Percentiles rank a stretch among this genome's conserved stretches.
Evolutionary conservation across 192 early-diverging fungal genomes (phyloP).

Genomic region (Linnemannia zychae): DNA sequence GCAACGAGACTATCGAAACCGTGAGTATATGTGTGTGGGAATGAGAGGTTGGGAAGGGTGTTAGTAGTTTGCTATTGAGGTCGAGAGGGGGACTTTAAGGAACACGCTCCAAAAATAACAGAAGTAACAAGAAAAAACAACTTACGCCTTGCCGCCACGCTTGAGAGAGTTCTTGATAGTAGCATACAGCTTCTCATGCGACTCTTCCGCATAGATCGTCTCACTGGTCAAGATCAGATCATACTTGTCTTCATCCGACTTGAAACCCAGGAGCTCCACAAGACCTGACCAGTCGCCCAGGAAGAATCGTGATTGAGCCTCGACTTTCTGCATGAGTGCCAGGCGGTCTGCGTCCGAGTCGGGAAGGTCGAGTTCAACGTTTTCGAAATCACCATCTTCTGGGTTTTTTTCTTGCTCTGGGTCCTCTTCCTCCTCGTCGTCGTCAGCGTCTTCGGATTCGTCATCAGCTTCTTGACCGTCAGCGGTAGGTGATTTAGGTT

Average conservation of each 20-base stretch:
- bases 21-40: neutral
- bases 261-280: constrained; percentile 59
- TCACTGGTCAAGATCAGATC: constrained; percentile 83
- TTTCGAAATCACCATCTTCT: constrained; percentile 39
- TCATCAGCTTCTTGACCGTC: constrained; percentile 53
- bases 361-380: constrained; percentile 57
- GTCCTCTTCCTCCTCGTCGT: constrained; percentile 59
- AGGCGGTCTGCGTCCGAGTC: constrained; percentile 47
- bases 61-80: neutral
- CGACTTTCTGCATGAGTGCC: constrained; percentile 44
- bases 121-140: constrained; percentile 21
- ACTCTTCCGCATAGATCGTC: constrained; percentile 80
- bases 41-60: neutral
- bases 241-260: constrained; percentile 68
- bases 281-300: constrained; percentile 77
- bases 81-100: neutral
- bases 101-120: neutral
- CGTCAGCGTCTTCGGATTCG: constrained; percentile 25
- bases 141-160: constrained; percentile 62
- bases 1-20: constrained; percentile 76
- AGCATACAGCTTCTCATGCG: constrained; percentile 71
- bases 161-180: constrained; percentile 70
- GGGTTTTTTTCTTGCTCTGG: constrained; percentile 53
- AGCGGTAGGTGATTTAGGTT: constrained; percentile 22
- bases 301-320: constrained; percentile 67